These are phyloP conservation scores for Pinus taeda DNA, from an alignment of 75 land plant genomes.

Conservation along the genomic window DNA sequence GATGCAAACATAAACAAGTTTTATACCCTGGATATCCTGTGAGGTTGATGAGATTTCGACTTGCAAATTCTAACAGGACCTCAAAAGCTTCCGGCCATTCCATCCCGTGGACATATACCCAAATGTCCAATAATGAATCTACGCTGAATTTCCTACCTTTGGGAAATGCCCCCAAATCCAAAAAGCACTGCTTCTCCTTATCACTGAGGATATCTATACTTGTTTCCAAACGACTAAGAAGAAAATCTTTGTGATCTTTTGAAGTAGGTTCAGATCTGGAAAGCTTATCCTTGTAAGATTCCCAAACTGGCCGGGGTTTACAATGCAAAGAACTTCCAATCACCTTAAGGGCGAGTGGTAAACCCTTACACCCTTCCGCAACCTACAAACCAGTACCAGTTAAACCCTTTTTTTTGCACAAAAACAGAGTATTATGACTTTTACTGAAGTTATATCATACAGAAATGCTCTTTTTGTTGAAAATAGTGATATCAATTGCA, in stretches of 20 bases:
- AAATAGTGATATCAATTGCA: no score
- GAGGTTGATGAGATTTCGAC: neutral
- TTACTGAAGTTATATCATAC: no score
- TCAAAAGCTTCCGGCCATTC: neutral
- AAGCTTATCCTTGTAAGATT: neutral
- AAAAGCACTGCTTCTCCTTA: neutral
- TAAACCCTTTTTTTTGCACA: no score
- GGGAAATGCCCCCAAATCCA: neutral
- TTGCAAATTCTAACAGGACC: neutral
- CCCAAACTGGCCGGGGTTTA: neutral
- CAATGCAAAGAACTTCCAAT: neutral
- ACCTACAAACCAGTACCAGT: no score
- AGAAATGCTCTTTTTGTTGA: no score
- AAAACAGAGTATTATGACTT: no score
- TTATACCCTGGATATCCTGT: neutral
- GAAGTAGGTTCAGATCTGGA: neutral
- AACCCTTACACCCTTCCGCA: neutral
- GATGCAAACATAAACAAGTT: no score
- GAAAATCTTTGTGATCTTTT: neutral
- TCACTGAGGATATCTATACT: neutral
- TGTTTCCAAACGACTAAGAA: neutral
- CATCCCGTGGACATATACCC: neutral
- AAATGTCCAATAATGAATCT: constrained; percentile 3
- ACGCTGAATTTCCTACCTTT: neutral
- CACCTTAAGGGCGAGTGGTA: neutral